These are phyloP conservation scores for Oryza coarctata DNA, from an alignment of 176 grass and related monocot genomes.

Conservation along the genomic window DNA sequence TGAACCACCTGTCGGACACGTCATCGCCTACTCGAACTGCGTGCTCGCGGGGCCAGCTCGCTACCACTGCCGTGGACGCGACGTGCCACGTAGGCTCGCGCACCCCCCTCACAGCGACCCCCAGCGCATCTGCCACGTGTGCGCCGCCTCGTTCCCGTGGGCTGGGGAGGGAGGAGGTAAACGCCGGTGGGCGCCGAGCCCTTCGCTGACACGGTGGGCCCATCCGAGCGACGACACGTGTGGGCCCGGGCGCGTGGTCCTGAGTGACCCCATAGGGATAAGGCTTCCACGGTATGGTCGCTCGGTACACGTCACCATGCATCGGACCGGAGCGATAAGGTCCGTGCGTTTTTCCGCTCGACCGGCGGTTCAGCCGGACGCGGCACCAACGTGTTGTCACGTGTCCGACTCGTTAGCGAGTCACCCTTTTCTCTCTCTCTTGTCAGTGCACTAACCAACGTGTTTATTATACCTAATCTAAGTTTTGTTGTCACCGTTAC, in stretches of 20 bases:
- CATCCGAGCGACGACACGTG: neutral
- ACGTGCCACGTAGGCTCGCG: neutral
- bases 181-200: neutral
- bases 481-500: neutral
- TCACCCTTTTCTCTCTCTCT: neutral
- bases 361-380: neutral
- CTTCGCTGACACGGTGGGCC: neutral
- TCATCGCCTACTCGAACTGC: neutral
- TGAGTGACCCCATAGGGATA: slow-evolving; percentile 15
- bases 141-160: neutral
- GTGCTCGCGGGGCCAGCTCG: neutral
- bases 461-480: neutral
- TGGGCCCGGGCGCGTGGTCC: neutral
- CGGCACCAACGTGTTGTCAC: neutral
- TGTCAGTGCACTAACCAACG: neutral
- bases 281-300: slow-evolving; percentile 9
- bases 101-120: neutral
- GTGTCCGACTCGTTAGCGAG: neutral
- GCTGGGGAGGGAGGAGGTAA: neutral
- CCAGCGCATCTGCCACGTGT: neutral
- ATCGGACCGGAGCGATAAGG: neutral
- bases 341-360: neutral
- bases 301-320: slow-evolving; percentile 22
- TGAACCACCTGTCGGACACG: neutral
- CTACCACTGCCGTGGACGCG: neutral